These are phyloP conservation scores for Macrolepiota dolichaula DNA, from an alignment of 768 basidiomycete genomes.

Conservation along the genomic window DNA sequence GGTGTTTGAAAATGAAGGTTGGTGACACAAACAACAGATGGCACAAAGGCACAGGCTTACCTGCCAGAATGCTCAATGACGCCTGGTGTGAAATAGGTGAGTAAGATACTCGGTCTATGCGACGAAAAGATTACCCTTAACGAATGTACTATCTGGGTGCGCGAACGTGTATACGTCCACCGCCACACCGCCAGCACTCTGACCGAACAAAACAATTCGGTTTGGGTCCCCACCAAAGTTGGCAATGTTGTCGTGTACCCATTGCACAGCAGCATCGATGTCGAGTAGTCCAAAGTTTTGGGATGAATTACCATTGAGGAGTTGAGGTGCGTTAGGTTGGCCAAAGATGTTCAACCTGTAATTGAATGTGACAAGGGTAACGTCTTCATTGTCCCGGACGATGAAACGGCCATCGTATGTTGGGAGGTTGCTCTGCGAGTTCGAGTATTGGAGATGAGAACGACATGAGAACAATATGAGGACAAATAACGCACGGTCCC, in stretches of 20 bases:
- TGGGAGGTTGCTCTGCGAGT: conserved; percentile 24
- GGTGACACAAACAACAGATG: not conserved
- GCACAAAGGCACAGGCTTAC: conserved; percentile 15
- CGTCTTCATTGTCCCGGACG: conserved; percentile 31
- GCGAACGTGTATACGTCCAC: conserved; percentile 32
- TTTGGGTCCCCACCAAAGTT: conserved; percentile 39
- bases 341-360: conserved; percentile 39
- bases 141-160: conserved; percentile 29
- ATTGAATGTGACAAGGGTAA: conserved; percentile 34
- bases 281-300: conserved; percentile 41
- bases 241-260: conserved; percentile 47
- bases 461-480: not conserved
- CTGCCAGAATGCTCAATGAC: conserved; percentile 35
- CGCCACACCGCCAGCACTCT: conserved; percentile 33
- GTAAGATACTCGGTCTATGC: not conserved
- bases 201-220: conserved; percentile 33
- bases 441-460: not conserved
- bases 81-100: conserved; percentile 14
- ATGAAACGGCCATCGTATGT: conserved; percentile 27
- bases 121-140: conserved; percentile 16
- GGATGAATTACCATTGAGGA: conserved; percentile 18
- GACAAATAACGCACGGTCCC: conserved; percentile 25
- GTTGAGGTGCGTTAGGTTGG: conserved; percentile 36
- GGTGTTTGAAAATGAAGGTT: not conserved
- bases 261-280: conserved; percentile 37